These are phyloP conservation scores for Paecilomyces formosus DNA, from an alignment of 2,329 filamentous ascomycete genomes.

Conservation along the genomic window DNA sequence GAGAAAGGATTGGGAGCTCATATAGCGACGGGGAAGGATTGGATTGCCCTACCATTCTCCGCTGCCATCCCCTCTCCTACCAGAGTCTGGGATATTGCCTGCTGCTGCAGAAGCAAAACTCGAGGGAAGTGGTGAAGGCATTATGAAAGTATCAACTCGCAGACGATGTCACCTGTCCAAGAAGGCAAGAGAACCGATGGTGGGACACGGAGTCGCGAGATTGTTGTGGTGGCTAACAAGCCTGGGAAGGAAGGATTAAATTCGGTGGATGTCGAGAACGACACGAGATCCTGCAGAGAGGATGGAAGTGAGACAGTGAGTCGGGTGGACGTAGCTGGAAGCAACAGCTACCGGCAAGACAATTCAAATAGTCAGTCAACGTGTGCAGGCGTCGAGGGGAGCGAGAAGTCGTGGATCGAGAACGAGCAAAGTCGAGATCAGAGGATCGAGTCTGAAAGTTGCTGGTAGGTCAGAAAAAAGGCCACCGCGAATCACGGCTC, in stretches of 20 bases:
- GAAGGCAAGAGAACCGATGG: slow-evolving; percentile 7
- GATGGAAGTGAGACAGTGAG: background rate
- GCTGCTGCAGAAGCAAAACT: slow-evolving; percentile 80
- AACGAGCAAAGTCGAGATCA: slow-evolving; percentile 24
- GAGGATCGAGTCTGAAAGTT: slow-evolving; percentile 22
- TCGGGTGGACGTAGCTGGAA: slow-evolving; percentile 5
- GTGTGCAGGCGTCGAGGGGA: background rate
- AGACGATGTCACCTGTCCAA: slow-evolving; percentile 15
- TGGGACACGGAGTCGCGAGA: slow-evolving; percentile 2
- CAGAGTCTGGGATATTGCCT: slow-evolving; percentile 59
- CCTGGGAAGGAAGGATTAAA: background rate
- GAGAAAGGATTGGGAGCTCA: slow-evolving; percentile 4
- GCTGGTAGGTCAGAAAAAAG: slow-evolving; percentile 17
- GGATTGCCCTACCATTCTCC: slow-evolving; percentile 63
- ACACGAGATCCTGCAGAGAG: background rate
- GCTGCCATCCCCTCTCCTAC: slow-evolving; percentile 52
- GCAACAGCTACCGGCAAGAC: slow-evolving; percentile 2
- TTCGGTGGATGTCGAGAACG: slow-evolving; percentile 1
- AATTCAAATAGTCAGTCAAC: background rate
- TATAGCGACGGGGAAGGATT: slow-evolving; percentile 4
- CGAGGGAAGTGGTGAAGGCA: slow-evolving; percentile 71
- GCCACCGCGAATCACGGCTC: slow-evolving; percentile 15
- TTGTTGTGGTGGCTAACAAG: slow-evolving; percentile 3
- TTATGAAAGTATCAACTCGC: slow-evolving; percentile 24
- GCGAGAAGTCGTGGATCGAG: slow-evolving; percentile 18